These are phyloP conservation scores for Gyromitra esculenta DNA, from an alignment of 2,329 filamentous ascomycete species.

Conservation along the genomic window DNA sequence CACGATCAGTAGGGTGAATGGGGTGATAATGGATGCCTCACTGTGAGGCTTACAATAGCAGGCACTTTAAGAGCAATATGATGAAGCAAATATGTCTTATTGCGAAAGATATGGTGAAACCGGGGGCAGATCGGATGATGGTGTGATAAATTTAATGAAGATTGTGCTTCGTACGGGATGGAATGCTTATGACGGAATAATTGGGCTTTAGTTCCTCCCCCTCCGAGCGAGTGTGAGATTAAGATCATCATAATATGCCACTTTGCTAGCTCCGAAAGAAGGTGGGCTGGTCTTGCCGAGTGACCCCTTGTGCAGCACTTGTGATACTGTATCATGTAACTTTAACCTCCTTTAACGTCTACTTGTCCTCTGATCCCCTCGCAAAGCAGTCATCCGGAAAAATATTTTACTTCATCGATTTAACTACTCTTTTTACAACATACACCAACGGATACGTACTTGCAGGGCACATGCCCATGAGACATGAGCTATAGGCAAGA, in stretches of 20 bases:
- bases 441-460: not conserved
- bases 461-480: not conserved
- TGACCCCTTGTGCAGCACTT: not conserved
- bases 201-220: not conserved
- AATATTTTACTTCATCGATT: not conserved
- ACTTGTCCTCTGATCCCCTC: not conserved
- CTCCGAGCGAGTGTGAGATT: not conserved
- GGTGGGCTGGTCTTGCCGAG: not conserved
- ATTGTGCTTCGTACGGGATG: too few relatives aligned
- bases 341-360: not conserved
- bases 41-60: not conserved
- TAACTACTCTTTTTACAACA: not conserved
- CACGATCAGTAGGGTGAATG: not conserved
- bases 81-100: not conserved
- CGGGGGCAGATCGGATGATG: too few relatives aligned
- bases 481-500: not conserved
- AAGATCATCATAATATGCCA: too few relatives aligned
- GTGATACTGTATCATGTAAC: not conserved
- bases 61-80: not conserved
- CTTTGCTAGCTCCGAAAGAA: not conserved
- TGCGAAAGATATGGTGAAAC: not conserved
- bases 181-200: too few relatives aligned
- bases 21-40: not conserved
- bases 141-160: too few relatives aligned
- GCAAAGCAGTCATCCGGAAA: not conserved